phyloP scores from a whole-genome alignment of 2,329 filamentous ascomycete genomes.

The Thelonectria blattea region DNA sequence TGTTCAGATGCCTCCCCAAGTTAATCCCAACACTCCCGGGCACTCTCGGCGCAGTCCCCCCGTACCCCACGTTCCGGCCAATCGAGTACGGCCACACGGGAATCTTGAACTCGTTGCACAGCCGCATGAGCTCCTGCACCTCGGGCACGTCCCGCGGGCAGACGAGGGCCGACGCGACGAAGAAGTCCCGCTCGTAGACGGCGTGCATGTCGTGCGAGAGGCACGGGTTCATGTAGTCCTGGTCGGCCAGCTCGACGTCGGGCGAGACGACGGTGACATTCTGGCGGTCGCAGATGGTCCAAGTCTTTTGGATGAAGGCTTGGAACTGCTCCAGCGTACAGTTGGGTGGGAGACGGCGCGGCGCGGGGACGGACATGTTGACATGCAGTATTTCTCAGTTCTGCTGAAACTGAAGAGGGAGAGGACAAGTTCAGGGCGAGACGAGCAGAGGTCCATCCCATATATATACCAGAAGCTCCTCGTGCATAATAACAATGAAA shows the following conservation, averaged over 20 bases:
- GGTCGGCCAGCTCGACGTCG: constrained; percentile 11
- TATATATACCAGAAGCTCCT: neutral
- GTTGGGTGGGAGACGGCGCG: neutral
- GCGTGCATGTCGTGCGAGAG: constrained; percentile 32
- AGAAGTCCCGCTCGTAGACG: constrained; percentile 23
- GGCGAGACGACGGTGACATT: constrained; percentile 16
- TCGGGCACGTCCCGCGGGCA: constrained; percentile 23
- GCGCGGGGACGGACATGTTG: neutral
- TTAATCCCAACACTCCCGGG: constrained; percentile 12
- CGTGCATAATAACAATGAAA: neutral
- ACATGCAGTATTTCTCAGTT: neutral
- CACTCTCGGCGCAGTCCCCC: constrained; percentile 14
- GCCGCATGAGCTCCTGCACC: constrained; percentile 20
- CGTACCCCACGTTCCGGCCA: constrained; percentile 21
- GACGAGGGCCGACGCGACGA: constrained; percentile 27
- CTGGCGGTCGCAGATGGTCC: neutral
- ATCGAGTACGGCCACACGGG: constrained; percentile 31
- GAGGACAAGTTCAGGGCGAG: neutral
- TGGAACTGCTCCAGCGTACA: neutral
- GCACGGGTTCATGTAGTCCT: constrained; percentile 26
- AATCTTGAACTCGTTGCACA: constrained; percentile 26
- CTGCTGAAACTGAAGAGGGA: neutral
- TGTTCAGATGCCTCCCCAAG: constrained; percentile 19
- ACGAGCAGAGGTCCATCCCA: neutral
- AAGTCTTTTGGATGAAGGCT: neutral